Evolutionary conservation across 305 asterid species (phyloP), one percentile per base, ranked within the genome.

Genomic region (Fraxinus nigra): DNA sequence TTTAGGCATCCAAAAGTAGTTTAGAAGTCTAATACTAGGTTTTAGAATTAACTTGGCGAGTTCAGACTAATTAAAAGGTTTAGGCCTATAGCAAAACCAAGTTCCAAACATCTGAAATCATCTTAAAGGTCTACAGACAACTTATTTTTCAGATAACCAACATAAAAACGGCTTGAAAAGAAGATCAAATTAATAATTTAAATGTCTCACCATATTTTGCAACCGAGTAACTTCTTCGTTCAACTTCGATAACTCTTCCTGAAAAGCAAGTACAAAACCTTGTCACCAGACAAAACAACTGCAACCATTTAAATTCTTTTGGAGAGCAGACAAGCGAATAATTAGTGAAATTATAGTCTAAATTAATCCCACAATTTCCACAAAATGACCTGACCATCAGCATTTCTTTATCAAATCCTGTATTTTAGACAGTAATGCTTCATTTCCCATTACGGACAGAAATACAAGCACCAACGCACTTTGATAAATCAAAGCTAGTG

Each of bases 221-320:
- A 96, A 87, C 85, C 80, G 92, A 48, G 4, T 76, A 78, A 94
- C 92, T 87, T 94, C 92, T 56, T 80, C 85, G 2, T 83, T 88
- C 89, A 96, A 85, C 90, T 91, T 92, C 70, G 92, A 91, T 85
- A 96, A 51, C 86, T 92, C 97, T 76, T 89, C 97, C 98, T 96
- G 97, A 86, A 88, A 72, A 84, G 46, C 67, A 30, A 48, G 46
- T 85, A 76, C 46, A 87, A 75, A 16, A 75, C 70, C 48, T 51
- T 65, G 84, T 82, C 70, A 85, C 77, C 33, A 63, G 61, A 76
- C 76, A 56, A 33, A 32, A 74, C 24, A 38, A 75, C 48, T 9
- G 34, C 56, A 78, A 35, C 13, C 54, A 37, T 20, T 54, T 24
- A 26, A 26, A 56, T 69, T 26, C 74, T 78, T 76, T 54, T 5